phyloP scores from a whole-genome alignment of 345 rosid genomes.

The Eutrema japonicum region DNA sequence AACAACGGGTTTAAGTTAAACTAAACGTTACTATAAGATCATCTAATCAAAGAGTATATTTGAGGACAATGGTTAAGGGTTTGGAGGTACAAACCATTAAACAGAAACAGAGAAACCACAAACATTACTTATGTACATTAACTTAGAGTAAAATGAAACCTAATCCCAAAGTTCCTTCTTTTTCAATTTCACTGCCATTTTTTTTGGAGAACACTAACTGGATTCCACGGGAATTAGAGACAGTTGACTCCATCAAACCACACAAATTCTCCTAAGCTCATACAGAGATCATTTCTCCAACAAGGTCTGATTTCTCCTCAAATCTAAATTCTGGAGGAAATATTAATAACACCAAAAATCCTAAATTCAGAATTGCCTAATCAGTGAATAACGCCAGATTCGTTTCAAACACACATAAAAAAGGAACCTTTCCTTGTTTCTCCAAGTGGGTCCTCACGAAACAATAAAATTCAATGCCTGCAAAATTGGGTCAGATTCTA shows the following conservation, averaged over 20 bases:
- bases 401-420: constrained; percentile 12
- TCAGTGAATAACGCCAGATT: constrained; percentile 23
- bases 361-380: background rate
- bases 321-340: background rate
- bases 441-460: constrained; percentile 26
- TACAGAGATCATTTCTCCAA: background rate
- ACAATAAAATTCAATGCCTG: background rate
- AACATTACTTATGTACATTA: background rate
- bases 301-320: constrained; percentile 1
- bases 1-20: background rate
- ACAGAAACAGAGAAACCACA: constrained; percentile 24
- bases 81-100: background rate
- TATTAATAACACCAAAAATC: background rate
- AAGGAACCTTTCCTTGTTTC: constrained; percentile 13
- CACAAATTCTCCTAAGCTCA: background rate
- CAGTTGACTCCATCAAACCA: constrained; percentile 10
- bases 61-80: background rate
- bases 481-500: constrained; percentile 3
- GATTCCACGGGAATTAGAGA: background rate
- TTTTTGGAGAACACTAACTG: constrained; percentile 18
- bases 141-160: background rate
- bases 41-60: constrained; percentile 9
- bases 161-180: constrained; percentile 18
- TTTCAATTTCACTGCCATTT: constrained; percentile 17
- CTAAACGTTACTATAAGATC: constrained; percentile 9